Base-by-base conservation (phyloP, 202 grass and related monocot species). In the Zoysia matrella region DNA sequence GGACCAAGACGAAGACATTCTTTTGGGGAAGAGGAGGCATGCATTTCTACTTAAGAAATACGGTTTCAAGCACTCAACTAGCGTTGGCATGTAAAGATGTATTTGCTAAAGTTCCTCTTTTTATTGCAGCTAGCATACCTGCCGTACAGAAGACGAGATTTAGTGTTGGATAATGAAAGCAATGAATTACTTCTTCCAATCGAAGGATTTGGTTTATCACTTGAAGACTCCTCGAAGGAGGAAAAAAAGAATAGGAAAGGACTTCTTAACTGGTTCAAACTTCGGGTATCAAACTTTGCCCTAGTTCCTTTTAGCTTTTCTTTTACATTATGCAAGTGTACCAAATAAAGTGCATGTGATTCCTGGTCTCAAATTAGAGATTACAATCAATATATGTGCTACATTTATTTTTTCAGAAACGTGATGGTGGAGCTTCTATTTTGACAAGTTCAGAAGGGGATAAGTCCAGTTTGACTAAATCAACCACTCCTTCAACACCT, bases 11-110 rank as follows among this genome's bases (percentile, higher is more conserved):
- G 93, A 67, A 87, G 97, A 81, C 97, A 99, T 86, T 99, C 96
- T 83, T 99, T 99, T 89, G 96, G 96, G 60, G 97, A 99, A 93
- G 97, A 99, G 80, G 97, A 99, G 97, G 97, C 96, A 30, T 76
- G 75, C 74, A 52, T 64, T 55, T 39, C 74, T 82, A 11, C 52
- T 70, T 71, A 79, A 39, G 44, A 58, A 64, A n/a, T 46, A 82
- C 69, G 61, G 65, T 58, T 18, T 8, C 3, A 52, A 13, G 2
- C 69, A 79, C 14, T 72, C 52, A 85, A 53, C 43, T 87, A 71
- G 22, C 50, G 58, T 76, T 45, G 10, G 58, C 71, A 15, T 67
- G 72, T 69, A 72, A 77, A 81, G 40, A 61, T 73, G 7, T 46
- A 72, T 11, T 77, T 85, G 18, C 72, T 85, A 66, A 82, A 66